Evolutionary conservation across 306 rosid species (phyloP).

Genomic region (Cyamopsis tetragonoloba): DNA sequence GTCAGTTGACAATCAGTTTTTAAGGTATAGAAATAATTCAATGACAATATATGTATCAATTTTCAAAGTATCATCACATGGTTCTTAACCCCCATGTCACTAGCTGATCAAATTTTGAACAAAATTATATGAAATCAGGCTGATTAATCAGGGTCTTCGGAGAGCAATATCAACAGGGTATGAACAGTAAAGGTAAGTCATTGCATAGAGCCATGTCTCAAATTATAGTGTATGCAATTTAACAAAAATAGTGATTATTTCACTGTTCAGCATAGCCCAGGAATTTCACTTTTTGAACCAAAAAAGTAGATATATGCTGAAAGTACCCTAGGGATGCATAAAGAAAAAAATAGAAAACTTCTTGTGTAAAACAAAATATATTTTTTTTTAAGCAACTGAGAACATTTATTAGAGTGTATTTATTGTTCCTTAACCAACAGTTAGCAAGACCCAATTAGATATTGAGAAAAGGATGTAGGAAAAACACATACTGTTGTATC

Average conservation of each 20-base stretch:
- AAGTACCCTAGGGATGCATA: no score
- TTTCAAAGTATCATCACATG: neutral
- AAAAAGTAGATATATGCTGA: neutral
- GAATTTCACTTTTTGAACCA: constrained; percentile 13
- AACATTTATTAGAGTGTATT: no score
- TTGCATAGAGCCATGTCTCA: neutral
- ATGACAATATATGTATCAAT: neutral
- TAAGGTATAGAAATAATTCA: neutral
- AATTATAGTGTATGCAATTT: neutral
- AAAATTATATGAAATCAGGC: constrained; percentile 8
- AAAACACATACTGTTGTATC: constrained; percentile 75
- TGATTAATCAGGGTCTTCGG: neutral
- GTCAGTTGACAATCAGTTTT: constrained; percentile 13
- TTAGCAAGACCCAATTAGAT: no score
- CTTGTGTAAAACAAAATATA: no score
- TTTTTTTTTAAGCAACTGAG: no score
- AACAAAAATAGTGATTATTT: constrained; percentile 20
- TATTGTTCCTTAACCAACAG: no score
- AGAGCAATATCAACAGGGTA: neutral
- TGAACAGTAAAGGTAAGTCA: constrained; percentile 2
- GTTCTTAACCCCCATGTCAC: neutral
- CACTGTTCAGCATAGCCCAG: neutral
- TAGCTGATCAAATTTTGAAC: constrained; percentile 12
- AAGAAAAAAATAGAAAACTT: no score
- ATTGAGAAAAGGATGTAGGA: neutral